Evolutionary conservation across 2,329 filamentous ascomycete species (phyloP).

Genomic region (Nigrograna mackinnonii): DNA sequence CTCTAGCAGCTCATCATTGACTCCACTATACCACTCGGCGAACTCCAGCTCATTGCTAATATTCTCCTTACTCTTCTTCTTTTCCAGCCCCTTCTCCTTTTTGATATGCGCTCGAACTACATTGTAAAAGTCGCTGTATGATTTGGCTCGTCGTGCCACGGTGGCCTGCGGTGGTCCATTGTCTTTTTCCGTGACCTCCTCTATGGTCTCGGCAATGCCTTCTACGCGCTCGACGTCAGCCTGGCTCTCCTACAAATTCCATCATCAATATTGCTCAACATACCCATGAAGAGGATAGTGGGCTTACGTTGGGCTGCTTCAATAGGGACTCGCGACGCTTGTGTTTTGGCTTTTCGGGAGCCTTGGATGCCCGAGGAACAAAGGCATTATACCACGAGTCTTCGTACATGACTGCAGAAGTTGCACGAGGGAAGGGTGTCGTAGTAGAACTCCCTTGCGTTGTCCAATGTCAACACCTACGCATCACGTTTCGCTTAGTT

Average conservation of each 20-base stretch:
- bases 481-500: conserved; percentile 4
- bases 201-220: conserved; percentile 61
- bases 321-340: conserved; percentile 72
- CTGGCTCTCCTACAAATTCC: conserved; percentile 55
- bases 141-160: conserved; percentile 68
- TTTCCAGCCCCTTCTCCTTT: conserved; percentile 53
- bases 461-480: neutral
- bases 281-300: conserved; percentile 36
- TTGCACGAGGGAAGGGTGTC: neutral
- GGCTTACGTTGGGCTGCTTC: conserved; percentile 54
- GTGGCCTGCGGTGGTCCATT: conserved; percentile 69
- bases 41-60: conserved; percentile 64
- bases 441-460: neutral
- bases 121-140: conserved; percentile 78
- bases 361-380: conserved; percentile 64
- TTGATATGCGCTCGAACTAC: conserved; percentile 61
- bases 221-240: conserved; percentile 57
- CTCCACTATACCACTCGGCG: conserved; percentile 59
- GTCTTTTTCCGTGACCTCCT: conserved; percentile 56
- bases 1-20: conserved; percentile 72
- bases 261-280: conserved; percentile 44
- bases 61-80: conserved; percentile 50
- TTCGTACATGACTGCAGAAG: conserved; percentile 66
- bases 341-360: conserved; percentile 56
- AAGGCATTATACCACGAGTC: conserved; percentile 81